Evolutionary conservation across 2,329 filamentous ascomycete species (phyloP), one percentile per base, ranked within the genome.

Genomic region (Venturia asperata): DNA sequence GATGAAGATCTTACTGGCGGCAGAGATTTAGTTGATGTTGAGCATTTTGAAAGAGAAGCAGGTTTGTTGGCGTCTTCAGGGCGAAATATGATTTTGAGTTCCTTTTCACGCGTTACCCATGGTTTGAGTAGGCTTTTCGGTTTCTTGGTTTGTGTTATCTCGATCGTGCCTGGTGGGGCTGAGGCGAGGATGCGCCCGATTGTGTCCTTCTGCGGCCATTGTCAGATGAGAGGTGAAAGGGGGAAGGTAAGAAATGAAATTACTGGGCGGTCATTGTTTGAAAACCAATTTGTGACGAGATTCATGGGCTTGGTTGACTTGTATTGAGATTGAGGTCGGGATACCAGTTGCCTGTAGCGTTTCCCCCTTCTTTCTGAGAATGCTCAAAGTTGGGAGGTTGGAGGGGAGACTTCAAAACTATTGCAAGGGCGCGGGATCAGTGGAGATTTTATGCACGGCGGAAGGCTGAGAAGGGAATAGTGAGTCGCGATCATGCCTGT

Each of bases 111-210:
- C n/a, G 52, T 34, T 6, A 58, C 5, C 52, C 52, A 58, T 58
- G 52, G 52, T 37, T 27, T 58, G 27, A 58, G 30, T 5, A 58
- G 52, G 19, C 30, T 58, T 19, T 15, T 19, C 11, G 52, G 52
- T 37, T 58, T 58, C 11, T 58, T 58, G 15, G 52, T 58, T 37
- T 58, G 52, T 27, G 52, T 58, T 37, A 58, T 58, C 13, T 58
- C 52, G 30, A 58, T 58, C 7, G 52, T 58, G 52, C 30, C 30
- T 58, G 52, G 52, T 7, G 52, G 52, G 17, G 52, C 52, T 58
- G 52, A 58, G 52, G 52, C 52, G 15, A 58, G 52, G 52, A 58
- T 58, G 52, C 52, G 52, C 30, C 52, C 52, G 52, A 58, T 58
- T n/a, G 52, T 58, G 30, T 58, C 52, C 19, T 58, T 58, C 52